Evolutionary conservation across 2,329 filamentous ascomycete species (phyloP).

Genomic region (Apiospora phragmitis): DNA sequence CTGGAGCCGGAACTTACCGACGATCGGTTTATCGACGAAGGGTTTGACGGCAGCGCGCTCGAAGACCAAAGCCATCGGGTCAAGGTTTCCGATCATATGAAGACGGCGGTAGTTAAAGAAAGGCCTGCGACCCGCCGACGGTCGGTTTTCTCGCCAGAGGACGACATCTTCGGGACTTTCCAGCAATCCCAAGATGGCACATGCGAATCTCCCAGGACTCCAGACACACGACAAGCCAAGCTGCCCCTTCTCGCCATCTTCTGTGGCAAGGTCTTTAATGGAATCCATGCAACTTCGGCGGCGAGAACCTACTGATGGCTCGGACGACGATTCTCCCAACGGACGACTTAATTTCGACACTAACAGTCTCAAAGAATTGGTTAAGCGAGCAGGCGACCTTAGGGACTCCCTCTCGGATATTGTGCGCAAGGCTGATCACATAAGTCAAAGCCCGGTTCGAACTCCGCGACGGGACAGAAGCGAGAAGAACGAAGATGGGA

Average conservation of each 20-base stretch:
- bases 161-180: conserved; percentile 64
- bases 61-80: conserved; percentile 43
- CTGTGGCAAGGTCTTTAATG: conserved; percentile 62
- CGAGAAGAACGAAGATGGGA: conserved; percentile 50
- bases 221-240: conserved; percentile 37
- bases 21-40: conserved; percentile 46
- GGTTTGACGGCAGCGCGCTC: conserved; percentile 47
- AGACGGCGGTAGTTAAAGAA: conserved; percentile 54
- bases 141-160: conserved; percentile 65
- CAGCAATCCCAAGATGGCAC: conserved; percentile 40
- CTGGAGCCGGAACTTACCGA: conserved; percentile 43
- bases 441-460: conserved; percentile 55
- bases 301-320: conserved; percentile 41
- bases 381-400: conserved; percentile 61
- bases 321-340: conserved; percentile 36
- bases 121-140: conserved; percentile 53
- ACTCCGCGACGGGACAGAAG: conserved; percentile 49
- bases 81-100: conserved; percentile 44
- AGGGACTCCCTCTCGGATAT: conserved; percentile 60
- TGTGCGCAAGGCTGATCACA: conserved; percentile 59
- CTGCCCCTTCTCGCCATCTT: conserved; percentile 41
- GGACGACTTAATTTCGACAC: conserved; percentile 67
- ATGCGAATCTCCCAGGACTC: conserved; percentile 40
- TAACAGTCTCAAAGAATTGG: conserved; percentile 66
- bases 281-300: conserved; percentile 62